Evolutionary conservation across 768 basidiomycete species (phyloP).

Genomic region (Termitomyces eurrhizus): DNA sequence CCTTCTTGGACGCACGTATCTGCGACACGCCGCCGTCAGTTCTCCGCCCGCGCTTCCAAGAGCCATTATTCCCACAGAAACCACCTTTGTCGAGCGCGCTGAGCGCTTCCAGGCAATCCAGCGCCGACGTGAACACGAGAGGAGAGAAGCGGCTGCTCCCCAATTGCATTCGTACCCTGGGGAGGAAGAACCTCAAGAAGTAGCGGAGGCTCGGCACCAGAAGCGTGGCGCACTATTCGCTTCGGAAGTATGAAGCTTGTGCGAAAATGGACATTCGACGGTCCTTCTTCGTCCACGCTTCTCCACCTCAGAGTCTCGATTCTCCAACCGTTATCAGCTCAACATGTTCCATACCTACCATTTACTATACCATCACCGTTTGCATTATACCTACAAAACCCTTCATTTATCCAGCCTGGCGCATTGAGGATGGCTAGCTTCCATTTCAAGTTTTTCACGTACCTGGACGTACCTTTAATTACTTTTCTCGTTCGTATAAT

Average conservation of each 20-base stretch:
- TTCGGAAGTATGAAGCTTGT: neutral
- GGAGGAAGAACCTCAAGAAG: neutral
- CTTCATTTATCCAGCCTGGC: neutral
- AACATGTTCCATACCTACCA: neutral
- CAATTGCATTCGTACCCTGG: neutral
- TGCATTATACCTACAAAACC: neutral
- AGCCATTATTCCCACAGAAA: neutral
- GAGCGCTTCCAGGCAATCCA: conserved; percentile 11
- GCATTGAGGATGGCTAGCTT: neutral
- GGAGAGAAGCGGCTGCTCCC: neutral
- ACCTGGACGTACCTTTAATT: neutral
- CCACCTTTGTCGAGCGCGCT: conserved; percentile 1
- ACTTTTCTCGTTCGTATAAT: neutral
- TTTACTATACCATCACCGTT: neutral
- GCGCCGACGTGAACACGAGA: neutral
- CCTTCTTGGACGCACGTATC: conserved; percentile 20
- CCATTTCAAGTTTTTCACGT: neutral
- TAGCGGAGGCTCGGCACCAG: neutral
- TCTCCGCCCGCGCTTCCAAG: neutral
- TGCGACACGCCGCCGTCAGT: conserved; percentile 10
- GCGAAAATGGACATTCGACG: neutral
- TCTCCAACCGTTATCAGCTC: neutral
- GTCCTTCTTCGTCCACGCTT: neutral
- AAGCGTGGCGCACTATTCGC: neutral
- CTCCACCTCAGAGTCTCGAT: neutral